These are phyloP conservation scores for Cladosporium sp. DNA, from an alignment of 2,329 filamentous ascomycete species.

Conservation along the genomic window DNA sequence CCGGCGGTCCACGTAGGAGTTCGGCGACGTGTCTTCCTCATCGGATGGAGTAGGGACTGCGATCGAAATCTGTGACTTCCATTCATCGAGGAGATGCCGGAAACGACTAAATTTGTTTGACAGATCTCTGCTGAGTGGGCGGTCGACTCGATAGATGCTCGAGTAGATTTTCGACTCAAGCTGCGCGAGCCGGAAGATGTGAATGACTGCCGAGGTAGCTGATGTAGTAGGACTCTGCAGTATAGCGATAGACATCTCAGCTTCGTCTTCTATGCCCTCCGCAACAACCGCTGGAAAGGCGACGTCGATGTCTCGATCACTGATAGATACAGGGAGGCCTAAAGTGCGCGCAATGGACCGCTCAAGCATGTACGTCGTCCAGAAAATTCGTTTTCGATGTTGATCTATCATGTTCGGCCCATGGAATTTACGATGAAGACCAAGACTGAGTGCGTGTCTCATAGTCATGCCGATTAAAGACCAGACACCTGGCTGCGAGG, in stretches of 20 bases:
- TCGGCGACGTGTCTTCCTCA: not conserved
- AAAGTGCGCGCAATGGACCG: conserved; percentile 32
- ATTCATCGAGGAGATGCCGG: not conserved
- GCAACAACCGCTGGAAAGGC: conserved; percentile 23
- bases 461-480: conserved; percentile 31
- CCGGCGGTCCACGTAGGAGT: not conserved
- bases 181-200: conserved; percentile 15
- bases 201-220: conserved; percentile 20
- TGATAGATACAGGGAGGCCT: conserved; percentile 33
- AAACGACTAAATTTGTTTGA: not conserved
- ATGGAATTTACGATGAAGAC: conserved; percentile 25
- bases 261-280: not conserved
- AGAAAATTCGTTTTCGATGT: conserved; percentile 28
- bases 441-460: conserved; percentile 30
- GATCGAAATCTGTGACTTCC: not conserved
- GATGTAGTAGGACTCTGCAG: not conserved
- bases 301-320: conserved; percentile 23
- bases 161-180: conserved; percentile 20
- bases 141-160: conserved; percentile 18
- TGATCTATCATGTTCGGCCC: not conserved
- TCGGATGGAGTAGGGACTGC: not conserved
- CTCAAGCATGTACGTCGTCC: conserved; percentile 34
- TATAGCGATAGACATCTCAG: not conserved
- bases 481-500: conserved; percentile 34
- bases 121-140: not conserved